Evolutionary conservation across 148 eudicot genomes (phyloP).

Genomic region (Fagopyrum tataricum): DNA sequence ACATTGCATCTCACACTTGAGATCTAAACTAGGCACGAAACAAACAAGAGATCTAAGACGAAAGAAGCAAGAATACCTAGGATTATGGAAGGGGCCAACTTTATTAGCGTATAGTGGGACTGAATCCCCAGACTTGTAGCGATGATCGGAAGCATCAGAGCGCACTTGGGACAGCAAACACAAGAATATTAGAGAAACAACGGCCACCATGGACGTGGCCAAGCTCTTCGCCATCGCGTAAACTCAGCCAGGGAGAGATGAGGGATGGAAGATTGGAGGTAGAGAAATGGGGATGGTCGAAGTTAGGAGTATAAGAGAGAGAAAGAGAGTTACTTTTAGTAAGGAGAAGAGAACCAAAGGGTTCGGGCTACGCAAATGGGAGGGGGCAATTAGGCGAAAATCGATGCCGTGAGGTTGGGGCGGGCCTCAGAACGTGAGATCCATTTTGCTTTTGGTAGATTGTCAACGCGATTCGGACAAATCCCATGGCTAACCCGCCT

Average conservation of each 20-base stretch:
- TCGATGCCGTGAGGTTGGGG: neutral
- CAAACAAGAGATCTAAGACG: neutral
- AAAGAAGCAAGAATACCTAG: neutral
- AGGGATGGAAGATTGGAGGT: neutral
- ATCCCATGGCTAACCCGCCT: neutral
- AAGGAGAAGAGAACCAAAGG: neutral
- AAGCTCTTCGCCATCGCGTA: slow-evolving; percentile 10
- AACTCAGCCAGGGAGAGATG: neutral
- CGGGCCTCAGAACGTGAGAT: slow-evolving; percentile 3
- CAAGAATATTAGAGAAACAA: neutral
- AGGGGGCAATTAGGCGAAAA: neutral
- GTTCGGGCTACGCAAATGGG: neutral
- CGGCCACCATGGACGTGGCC: slow-evolving; percentile 7
- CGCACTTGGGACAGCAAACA: slow-evolving; percentile 6
- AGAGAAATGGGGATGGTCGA: neutral
- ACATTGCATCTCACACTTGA: neutral
- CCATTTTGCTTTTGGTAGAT: neutral
- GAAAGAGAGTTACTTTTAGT: slow-evolving; percentile 5
- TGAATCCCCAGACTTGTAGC: slow-evolving; percentile 11
- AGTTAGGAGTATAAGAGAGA: neutral
- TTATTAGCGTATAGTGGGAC: slow-evolving; percentile 16
- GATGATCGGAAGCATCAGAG: slow-evolving; percentile 11
- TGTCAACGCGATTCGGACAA: neutral
- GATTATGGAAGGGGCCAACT: slow-evolving; percentile 17
- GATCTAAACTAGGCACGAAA: neutral